Percentiles rank a stretch among this genome's conserved stretches.
phyloP scores from a whole-genome alignment of 2,329 filamentous ascomycete species.

The Ceratocystis variospora region DNA sequence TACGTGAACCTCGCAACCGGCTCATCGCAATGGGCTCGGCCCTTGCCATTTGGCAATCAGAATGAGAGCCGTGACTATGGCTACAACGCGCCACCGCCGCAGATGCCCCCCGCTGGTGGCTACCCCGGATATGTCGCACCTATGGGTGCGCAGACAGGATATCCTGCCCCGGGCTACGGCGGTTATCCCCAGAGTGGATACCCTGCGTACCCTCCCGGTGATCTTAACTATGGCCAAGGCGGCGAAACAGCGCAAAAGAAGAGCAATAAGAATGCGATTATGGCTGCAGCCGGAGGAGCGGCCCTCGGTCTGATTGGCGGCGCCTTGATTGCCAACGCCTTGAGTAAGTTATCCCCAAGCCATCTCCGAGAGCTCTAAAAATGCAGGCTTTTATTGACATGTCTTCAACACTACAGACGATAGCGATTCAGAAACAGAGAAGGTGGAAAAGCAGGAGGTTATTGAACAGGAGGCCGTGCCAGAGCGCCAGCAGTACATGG shows the following conservation, averaged over 20 bases:
- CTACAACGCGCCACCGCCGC: constrained; percentile 6
- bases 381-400: neutral
- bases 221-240: constrained; percentile 21
- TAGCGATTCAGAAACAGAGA: neutral
- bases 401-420: neutral
- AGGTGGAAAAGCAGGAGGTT: neutral
- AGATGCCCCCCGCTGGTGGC: neutral
- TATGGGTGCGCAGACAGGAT: neutral
- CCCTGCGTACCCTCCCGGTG: constrained; percentile 19
- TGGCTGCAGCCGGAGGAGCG: constrained; percentile 46
- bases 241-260: constrained; percentile 27
- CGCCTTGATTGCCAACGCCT: constrained; percentile 42
- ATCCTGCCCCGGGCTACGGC: constrained; percentile 20
- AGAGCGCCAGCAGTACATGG: neutral
- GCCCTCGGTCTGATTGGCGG: constrained; percentile 44
- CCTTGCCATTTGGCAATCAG: constrained; percentile 22
- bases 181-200: constrained; percentile 21
- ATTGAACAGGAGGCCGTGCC: neutral
- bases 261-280: constrained; percentile 40
- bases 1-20: constrained; percentile 50
- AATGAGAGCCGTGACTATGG: constrained; percentile 5
- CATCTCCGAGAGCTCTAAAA: too few relatives aligned
- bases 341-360: constrained; percentile 32
- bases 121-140: neutral
- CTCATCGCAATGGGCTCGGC: constrained; percentile 52